Evolutionary conservation across 148 eudicot genomes (phyloP), one percentile per base, ranked within the genome.

Genomic region (Dianthus caryophyllus): DNA sequence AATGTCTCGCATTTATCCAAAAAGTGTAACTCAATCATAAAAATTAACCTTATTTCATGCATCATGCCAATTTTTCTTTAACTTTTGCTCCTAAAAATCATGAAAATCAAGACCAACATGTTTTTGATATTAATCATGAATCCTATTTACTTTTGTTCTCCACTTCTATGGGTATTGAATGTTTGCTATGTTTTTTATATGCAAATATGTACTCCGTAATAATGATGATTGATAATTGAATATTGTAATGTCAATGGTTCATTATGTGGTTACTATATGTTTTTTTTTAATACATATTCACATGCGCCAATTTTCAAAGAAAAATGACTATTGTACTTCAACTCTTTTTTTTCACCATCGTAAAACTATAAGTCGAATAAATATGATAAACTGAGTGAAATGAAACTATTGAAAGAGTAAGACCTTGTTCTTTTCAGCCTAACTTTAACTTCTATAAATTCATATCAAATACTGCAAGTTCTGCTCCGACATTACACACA

Each of bases 31-130:
- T 31, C 67, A 67, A 48, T 73, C 67, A 61, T 12, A 29, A 5
- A 67, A 26, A 33, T 33, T 33, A 33, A 61, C 76, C 77, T 14
- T 67, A 67, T 74, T 74, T 74, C 15, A 53, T 31, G 67, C 62
- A 29, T 44, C 67, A 60, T n/a, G n/a, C n/a, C n/a, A n/a, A 25
- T 1, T 67, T 52, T 54, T 61, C 68, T 73, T 57, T 59, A 17
- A 25, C 41, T 41, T 59, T 56, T 21, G 17, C 46, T 24, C 29
- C 24, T 60, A 0, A 4, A n/a, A 58, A 58, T 73, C 50, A 66
- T 65, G 52, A 55, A 71, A 57, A 36, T 17, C 15, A 72, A 44
- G 46, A 33, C 44, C n/a, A 33, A 49, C 71, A 58, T 73, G 76
- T 66, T 58, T 66, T 6, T 24, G 16, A 49, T n/a, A n/a, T 33